phyloP scores from a whole-genome alignment of 2,329 filamentous ascomycete genomes.

The Cryphonectria nitschkei region DNA sequence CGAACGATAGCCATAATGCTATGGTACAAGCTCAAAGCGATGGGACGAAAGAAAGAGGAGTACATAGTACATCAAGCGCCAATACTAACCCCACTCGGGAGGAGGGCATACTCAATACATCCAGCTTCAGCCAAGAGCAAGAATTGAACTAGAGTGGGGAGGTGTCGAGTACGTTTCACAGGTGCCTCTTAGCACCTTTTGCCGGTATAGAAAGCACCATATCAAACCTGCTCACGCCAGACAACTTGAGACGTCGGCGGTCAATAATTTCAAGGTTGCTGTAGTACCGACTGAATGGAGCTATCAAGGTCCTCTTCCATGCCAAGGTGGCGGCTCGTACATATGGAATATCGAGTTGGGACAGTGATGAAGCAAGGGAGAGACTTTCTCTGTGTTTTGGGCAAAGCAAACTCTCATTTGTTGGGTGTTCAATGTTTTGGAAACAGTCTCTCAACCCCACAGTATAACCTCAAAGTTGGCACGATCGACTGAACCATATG shows the following conservation, averaged over 20 bases:
- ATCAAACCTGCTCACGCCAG: conserved; percentile 8
- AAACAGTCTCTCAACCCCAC: background rate
- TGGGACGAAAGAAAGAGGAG: background rate
- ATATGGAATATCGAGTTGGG: background rate
- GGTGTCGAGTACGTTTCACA: conserved; percentile 5
- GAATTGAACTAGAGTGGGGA: background rate
- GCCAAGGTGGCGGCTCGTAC: background rate
- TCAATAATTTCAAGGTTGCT: background rate
- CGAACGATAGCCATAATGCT: background rate
- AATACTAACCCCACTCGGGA: background rate
- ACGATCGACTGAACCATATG: background rate
- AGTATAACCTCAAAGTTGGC: background rate
- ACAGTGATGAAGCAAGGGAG: background rate
- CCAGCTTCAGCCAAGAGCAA: background rate
- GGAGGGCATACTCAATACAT: background rate
- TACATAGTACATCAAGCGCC: background rate
- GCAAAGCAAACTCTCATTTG: too few species aligned
- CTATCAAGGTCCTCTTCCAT: background rate
- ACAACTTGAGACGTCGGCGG: background rate
- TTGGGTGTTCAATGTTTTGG: background rate
- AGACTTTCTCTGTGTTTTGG: background rate
- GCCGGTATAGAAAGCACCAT: background rate
- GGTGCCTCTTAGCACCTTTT: background rate
- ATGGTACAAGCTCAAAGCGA: background rate
- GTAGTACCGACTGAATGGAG: background rate